Percentiles rank a stretch among this genome's conserved stretches.
These are phyloP conservation scores for Ceratobasidium sp. DNA, from an alignment of 1,284 basidiomycete genomes.

Conservation along the genomic window DNA sequence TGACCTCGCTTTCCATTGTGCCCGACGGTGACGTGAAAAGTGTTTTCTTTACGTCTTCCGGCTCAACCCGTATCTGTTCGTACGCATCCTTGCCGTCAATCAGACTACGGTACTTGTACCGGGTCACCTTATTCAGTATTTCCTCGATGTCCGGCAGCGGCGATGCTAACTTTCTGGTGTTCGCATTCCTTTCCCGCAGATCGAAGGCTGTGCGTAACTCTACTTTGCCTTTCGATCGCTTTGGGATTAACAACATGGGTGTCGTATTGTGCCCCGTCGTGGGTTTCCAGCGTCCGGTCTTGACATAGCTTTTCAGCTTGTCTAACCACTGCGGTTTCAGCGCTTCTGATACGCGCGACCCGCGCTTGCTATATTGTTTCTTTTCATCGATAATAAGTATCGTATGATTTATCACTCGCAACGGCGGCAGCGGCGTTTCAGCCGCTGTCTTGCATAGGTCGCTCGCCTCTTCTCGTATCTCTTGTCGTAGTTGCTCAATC, in stretches of 20 bases:
- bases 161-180: conserved; percentile 52
- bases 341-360: conserved; percentile 57
- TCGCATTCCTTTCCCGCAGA: conserved; percentile 52
- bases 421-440: conserved; percentile 56
- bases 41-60: conserved; percentile 54
- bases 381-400: conserved; percentile 60
- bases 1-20: conserved; percentile 57
- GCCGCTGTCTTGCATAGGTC: conserved; percentile 55
- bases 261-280: conserved; percentile 54
- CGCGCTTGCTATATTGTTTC: conserved; percentile 56
- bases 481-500: conserved; percentile 48
- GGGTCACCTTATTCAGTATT: conserved; percentile 52
- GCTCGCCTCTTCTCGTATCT: conserved; percentile 51
- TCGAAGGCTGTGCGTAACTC: conserved; percentile 50
- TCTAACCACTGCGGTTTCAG: conserved; percentile 54
- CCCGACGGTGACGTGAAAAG: conserved; percentile 57
- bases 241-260: conserved; percentile 59
- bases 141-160: conserved; percentile 55
- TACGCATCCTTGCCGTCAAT: conserved; percentile 59
- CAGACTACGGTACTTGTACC: conserved; percentile 52
- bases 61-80: conserved; percentile 58
- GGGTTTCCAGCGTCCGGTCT: conserved; percentile 56
- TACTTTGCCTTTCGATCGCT: conserved; percentile 53
- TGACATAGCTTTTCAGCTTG: conserved; percentile 52
- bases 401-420: conserved; percentile 59